These are phyloP conservation scores for Leccinum subgranulosum DNA, from an alignment of 768 basidiomycete genomes.

Conservation along the genomic window DNA sequence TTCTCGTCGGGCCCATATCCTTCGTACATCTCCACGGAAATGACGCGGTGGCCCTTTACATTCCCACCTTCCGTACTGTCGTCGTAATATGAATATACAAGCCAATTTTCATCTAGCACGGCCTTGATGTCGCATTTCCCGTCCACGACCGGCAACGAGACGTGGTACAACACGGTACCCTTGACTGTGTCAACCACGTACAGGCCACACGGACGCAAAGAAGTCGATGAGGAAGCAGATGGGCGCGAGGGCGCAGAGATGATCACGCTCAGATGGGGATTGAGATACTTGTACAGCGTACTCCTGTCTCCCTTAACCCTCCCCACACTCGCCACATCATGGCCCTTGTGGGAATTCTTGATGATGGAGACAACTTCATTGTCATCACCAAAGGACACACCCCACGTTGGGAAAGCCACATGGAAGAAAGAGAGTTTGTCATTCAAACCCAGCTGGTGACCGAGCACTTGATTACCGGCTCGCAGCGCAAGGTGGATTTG, in stretches of 20 bases:
- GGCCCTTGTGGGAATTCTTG: conserved; percentile 36
- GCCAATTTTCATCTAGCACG: conserved; percentile 83
- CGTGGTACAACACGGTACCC: conserved; percentile 72
- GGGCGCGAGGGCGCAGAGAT: conserved; percentile 43
- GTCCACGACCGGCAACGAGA: conserved; percentile 44
- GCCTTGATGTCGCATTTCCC: conserved; percentile 64
- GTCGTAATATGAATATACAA: conserved; percentile 86
- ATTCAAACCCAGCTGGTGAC: conserved; percentile 50
- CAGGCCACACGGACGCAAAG: conserved; percentile 48
- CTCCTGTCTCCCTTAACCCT: conserved; percentile 84
- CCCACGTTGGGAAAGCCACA: conserved; percentile 66
- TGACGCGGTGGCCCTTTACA: conserved; percentile 67
- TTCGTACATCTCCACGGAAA: conserved; percentile 89
- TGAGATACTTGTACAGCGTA: conserved; percentile 93
- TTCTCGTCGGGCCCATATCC: conserved; percentile 65
- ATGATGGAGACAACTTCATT: conserved; percentile 59
- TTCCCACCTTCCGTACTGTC: conserved; percentile 44
- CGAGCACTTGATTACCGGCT: conserved; percentile 48
- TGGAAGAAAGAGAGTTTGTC: conserved; percentile 42
- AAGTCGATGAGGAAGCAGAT: conserved; percentile 4
- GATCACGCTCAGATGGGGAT: conserved; percentile 71
- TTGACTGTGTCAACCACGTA: conserved; percentile 80
- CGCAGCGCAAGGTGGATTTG: conserved; percentile 57
- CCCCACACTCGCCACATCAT: conserved; percentile 73
- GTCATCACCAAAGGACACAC: conserved; percentile 47